Conservation (phyloP, 2,329 filamentous ascomycete species). For the Calonectria crousiana region DNA sequence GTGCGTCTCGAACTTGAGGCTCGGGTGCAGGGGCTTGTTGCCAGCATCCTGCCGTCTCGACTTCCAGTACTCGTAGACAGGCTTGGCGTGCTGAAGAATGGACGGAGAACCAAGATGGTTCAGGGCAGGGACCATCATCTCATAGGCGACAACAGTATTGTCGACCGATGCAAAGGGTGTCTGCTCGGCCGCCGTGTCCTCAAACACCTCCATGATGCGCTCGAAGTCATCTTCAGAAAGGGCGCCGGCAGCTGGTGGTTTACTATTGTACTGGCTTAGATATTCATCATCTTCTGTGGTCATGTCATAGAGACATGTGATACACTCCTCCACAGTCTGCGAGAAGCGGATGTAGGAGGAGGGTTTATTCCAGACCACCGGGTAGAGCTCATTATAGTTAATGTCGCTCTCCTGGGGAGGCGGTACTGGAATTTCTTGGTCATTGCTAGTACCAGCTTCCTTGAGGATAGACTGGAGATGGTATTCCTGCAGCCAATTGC, state of each 20-base stretch:
- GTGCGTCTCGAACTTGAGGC: constrained; percentile 93
- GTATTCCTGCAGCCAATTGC: constrained; percentile 76
- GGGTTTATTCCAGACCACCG: constrained; percentile 82
- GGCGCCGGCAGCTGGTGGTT: constrained; percentile 71
- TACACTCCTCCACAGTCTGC: constrained; percentile 96
- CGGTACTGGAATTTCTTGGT: constrained; percentile 75
- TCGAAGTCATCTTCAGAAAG: constrained; percentile 95
- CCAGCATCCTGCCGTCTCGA: constrained; percentile 72
- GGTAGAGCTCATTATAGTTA: constrained; percentile 91
- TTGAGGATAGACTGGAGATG: constrained; percentile 88
- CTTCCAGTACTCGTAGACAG: constrained; percentile 93
- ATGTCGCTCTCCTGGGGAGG: constrained; percentile 74
- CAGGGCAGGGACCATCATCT: constrained; percentile 79
- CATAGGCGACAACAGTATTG: constrained; percentile 83
- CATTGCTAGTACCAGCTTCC: constrained; percentile 66
- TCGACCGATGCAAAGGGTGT: constrained; percentile 92
- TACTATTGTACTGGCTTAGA: constrained; percentile 86
- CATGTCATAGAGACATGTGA: constrained; percentile 94
- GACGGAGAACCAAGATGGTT: constrained; percentile 63
- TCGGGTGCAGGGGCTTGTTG: constrained; percentile 81
- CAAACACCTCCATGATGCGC: constrained; percentile 93
- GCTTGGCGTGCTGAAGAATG: constrained; percentile 73
- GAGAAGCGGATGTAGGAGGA: constrained; percentile 97
- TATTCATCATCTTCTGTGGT: constrained; percentile 89
- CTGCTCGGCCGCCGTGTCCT: constrained; percentile 84